Percentiles rank a stretch among this genome's conserved stretches.
Evolutionary conservation across 768 basidiomycete species (phyloP).

Genomic region (Suillus occidentalis): DNA sequence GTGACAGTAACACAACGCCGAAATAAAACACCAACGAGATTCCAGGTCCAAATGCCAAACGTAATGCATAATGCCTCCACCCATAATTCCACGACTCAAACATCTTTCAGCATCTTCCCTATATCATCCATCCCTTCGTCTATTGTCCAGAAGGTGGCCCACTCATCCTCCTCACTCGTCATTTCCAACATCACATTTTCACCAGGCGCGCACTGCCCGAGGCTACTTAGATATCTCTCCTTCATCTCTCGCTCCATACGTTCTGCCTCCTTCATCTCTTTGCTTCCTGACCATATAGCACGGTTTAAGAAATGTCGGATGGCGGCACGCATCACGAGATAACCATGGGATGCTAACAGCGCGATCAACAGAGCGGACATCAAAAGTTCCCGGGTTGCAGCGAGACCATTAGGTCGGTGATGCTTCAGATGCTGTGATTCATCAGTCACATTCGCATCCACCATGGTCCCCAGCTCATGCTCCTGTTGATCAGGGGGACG

Average conservation of each 20-base stretch:
- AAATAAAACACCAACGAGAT: not conserved
- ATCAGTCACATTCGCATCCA: slow-evolving; percentile 7
- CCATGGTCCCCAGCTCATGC: not conserved
- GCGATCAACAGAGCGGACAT: slow-evolving; percentile 71
- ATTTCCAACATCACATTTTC: slow-evolving; percentile 13
- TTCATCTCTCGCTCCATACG: slow-evolving; percentile 55
- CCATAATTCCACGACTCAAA: slow-evolving; percentile 22
- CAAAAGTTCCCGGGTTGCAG: slow-evolving; percentile 51
- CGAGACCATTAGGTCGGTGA: slow-evolving; percentile 23
- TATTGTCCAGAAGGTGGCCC: slow-evolving; percentile 60
- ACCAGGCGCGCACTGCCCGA: slow-evolving; percentile 21
- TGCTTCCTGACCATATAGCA: slow-evolving; percentile 73
- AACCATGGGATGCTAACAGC: slow-evolving; percentile 85
- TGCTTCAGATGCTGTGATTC: slow-evolving; percentile 11
- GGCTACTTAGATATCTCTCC: slow-evolving; percentile 39
- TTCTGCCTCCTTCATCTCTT: slow-evolving; percentile 61
- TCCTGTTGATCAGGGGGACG: slow-evolving; percentile 41
- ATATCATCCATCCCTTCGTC: slow-evolving; percentile 80
- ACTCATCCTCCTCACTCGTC: slow-evolving; percentile 21
- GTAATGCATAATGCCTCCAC: not conserved
- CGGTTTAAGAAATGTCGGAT: slow-evolving; percentile 73
- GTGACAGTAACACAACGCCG: not conserved
- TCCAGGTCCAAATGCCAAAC: not conserved
- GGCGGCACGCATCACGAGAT: slow-evolving; percentile 59
- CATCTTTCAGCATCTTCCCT: slow-evolving; percentile 61